Evolutionary conservation across 1,139 yeast species (phyloP).

Genomic region (Chernovozyma sophiae-reginae): DNA sequence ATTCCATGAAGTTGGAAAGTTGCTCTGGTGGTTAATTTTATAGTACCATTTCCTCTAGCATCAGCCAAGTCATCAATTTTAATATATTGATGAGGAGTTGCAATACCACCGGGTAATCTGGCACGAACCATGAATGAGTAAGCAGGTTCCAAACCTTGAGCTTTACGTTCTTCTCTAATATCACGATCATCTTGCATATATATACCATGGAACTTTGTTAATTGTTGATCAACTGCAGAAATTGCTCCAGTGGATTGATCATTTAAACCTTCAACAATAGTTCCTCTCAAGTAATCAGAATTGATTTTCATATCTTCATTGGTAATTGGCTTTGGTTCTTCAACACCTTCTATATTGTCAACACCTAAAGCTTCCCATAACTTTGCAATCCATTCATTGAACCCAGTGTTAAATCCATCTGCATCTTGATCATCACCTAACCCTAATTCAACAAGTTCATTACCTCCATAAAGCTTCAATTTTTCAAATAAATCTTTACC

Average conservation of each 20-base stretch:
- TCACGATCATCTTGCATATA: conserved; percentile 99
- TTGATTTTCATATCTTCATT: conserved; percentile 92
- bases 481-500: conserved; percentile 66
- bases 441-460: conserved; percentile 69
- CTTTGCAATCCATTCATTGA: conserved; percentile 78
- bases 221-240: conserved; percentile 87
- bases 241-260: conserved; percentile 91
- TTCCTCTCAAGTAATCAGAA: conserved; percentile 87
- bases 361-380: conserved; percentile 91
- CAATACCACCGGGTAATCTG: conserved; percentile 90
- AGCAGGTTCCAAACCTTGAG: conserved; percentile 92
- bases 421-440: conserved; percentile 97
- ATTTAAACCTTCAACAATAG: conserved; percentile 79
- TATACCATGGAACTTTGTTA: conserved; percentile 96
- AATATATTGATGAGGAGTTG: conserved; percentile 86
- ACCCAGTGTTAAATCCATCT: conserved; percentile 90
- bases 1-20: conserved; percentile 97
- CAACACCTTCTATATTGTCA: conserved; percentile 75
- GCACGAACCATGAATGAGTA: conserved; percentile 95
- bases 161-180: conserved; percentile 85
- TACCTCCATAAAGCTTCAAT: conserved; percentile 68
- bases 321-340: conserved; percentile 93
- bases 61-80: conserved; percentile 81
- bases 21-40: conserved; percentile 94
- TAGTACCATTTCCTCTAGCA: conserved; percentile 84